Conservation (phyloP, 768 basidiomycete species). For the Tricholoma sp. region DNA sequence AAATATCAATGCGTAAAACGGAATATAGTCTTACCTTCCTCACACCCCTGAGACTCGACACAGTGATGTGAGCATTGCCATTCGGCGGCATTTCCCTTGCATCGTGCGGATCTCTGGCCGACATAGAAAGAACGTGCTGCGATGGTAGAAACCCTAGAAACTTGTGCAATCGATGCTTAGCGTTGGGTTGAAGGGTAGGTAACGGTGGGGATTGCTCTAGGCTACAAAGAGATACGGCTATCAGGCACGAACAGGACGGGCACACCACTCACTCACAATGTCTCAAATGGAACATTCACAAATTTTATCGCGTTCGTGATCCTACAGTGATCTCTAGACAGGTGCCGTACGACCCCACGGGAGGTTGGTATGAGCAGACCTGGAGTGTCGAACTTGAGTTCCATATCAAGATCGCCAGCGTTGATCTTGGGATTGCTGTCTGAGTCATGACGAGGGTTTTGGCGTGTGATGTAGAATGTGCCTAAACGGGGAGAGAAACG, state of each 20-base stretch:
- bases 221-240: background rate
- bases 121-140: conserved; percentile 38
- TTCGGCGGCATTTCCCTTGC: conserved; percentile 69
- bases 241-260: background rate
- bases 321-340: conserved; percentile 1
- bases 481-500: background rate
- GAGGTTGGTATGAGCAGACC: conserved; percentile 1
- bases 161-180: background rate
- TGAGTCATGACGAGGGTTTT: background rate
- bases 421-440: background rate
- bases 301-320: background rate
- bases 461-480: background rate
- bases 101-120: conserved; percentile 63
- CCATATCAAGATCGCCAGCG: background rate
- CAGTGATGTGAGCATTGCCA: conserved; percentile 50
- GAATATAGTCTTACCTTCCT: conserved; percentile 47
- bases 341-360: background rate
- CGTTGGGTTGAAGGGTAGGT: background rate
- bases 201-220: background rate
- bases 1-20: background rate
- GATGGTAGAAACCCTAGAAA: conserved; percentile 1
- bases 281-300: conserved; percentile 1
- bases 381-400: conserved; percentile 2
- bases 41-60: conserved; percentile 62
- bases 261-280: conserved; percentile 3